These are phyloP conservation scores for Stemphylium beticola DNA, from an alignment of 2,329 filamentous ascomycete species.

Conservation along the genomic window DNA sequence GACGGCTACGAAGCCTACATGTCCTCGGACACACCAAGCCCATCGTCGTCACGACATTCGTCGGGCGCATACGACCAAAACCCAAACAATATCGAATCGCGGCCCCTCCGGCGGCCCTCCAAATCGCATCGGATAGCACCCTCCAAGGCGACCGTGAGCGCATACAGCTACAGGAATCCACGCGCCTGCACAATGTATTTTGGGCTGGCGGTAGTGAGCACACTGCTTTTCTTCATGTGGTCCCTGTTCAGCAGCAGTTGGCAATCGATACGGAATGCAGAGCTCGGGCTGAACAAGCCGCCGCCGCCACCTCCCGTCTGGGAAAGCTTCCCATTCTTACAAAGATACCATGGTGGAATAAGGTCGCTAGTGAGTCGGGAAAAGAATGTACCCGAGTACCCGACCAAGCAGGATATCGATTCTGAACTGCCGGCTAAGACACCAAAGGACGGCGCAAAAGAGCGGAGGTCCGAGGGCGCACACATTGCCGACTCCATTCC, in stretches of 20 bases:
- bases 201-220: conserved; percentile 71
- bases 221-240: conserved; percentile 77
- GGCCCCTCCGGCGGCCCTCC: conserved; percentile 24
- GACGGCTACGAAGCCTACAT: conserved; percentile 43
- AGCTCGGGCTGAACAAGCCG: conserved; percentile 64
- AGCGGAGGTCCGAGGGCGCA: conserved; percentile 39
- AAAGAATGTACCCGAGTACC: conserved; percentile 82
- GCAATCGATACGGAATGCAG: conserved; percentile 68
- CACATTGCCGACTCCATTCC: conserved; percentile 42
- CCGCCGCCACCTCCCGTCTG: conserved; percentile 73
- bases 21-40: conserved; percentile 52
- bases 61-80: conserved; percentile 37
- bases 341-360: conserved; percentile 89
- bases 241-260: conserved; percentile 76
- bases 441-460: conserved; percentile 32
- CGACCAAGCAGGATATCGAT: conserved; percentile 62
- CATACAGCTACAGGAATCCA: conserved; percentile 67
- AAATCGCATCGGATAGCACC: conserved; percentile 22
- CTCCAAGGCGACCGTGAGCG: conserved; percentile 40
- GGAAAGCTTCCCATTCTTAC: conserved; percentile 85
- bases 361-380: conserved; percentile 69
- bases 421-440: conserved; percentile 44
- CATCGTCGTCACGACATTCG: conserved; percentile 61
- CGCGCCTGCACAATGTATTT: conserved; percentile 79
- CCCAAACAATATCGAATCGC: conserved; percentile 35